phyloP scores from a whole-genome alignment of 257 asterid genomes.

The Penstemon newberryi region DNA sequence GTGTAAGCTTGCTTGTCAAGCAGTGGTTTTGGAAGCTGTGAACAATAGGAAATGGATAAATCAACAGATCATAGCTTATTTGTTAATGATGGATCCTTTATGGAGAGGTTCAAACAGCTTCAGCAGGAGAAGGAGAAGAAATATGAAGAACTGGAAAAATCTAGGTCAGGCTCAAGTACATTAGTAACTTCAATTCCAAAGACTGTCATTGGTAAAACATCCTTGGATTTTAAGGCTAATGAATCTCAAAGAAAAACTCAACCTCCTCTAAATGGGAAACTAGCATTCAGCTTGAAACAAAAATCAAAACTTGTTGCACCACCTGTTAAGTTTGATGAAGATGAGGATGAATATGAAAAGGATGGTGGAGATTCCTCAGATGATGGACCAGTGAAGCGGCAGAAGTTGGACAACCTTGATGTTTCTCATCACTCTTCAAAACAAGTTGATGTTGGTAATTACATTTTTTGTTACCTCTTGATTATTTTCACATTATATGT shows the following conservation, averaged over 20 bases:
- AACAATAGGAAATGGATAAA: conserved; percentile 66
- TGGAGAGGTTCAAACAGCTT: conserved; percentile 96
- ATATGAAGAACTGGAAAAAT: conserved; percentile 36
- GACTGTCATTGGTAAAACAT: conserved; percentile 56
- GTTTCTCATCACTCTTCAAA: conserved; percentile 45
- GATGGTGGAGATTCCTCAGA: conserved; percentile 63
- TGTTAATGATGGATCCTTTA: conserved; percentile 93
- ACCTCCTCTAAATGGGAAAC: conserved; percentile 68
- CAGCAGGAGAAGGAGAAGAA: conserved; percentile 73
- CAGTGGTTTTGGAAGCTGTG: conserved; percentile 51
- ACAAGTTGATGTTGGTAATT: conserved; percentile 32
- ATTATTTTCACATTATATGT: neutral
- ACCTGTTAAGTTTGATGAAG: conserved; percentile 72
- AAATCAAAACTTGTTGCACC: conserved; percentile 74
- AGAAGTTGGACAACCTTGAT: conserved; percentile 51
- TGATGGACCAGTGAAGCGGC: conserved; percentile 69
- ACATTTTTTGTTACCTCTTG: neutral
- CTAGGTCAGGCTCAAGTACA: conserved; percentile 44
- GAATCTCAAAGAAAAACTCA: conserved; percentile 42
- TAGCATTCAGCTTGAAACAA: conserved; percentile 91
- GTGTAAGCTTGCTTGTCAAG: conserved; percentile 72
- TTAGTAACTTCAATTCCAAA: conserved; percentile 59
- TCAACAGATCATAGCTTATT: conserved; percentile 54
- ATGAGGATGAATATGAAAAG: conserved; percentile 68
- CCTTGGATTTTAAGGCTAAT: conserved; percentile 44